Conservation (phyloP, 306 rosid genomes). For the Argentina anserina region DNA sequence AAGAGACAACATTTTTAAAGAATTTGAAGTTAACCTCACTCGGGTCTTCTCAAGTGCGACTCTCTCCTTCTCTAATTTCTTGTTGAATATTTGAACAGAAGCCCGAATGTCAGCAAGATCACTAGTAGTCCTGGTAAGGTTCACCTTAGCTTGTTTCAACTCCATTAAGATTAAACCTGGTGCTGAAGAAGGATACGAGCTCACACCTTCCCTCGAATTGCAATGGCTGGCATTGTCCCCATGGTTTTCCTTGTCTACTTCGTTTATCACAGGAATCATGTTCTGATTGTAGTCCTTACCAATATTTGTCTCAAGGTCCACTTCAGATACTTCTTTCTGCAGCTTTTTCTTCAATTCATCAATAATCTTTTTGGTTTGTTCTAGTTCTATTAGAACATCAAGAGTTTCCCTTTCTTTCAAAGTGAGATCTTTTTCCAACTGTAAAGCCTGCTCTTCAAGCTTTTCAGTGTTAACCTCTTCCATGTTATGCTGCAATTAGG, state of each 20-base stretch:
- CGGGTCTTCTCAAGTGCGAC: constrained; percentile 68
- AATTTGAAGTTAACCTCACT: constrained; percentile 59
- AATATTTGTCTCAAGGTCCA: constrained; percentile 16
- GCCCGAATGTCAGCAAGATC: constrained; percentile 77
- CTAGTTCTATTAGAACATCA: constrained; percentile 52
- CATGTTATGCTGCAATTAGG: constrained; percentile 24
- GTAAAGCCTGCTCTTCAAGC: constrained; percentile 39
- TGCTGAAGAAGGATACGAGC: constrained; percentile 35
- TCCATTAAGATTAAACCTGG: constrained; percentile 67
- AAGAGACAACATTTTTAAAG: constrained; percentile 58
- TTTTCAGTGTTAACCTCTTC: constrained; percentile 34
- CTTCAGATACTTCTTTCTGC: constrained; percentile 47
- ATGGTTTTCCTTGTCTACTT: constrained; percentile 60
- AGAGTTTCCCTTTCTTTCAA: constrained; percentile 53
- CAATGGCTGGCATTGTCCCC: constrained; percentile 22
- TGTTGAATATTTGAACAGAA: constrained; percentile 59
- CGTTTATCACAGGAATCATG: constrained; percentile 15
- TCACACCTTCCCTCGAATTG: constrained; percentile 26
- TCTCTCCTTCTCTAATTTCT: constrained; percentile 79
- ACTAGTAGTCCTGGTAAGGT: constrained; percentile 63
- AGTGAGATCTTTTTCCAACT: constrained; percentile 46
- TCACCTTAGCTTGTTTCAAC: constrained; percentile 79
- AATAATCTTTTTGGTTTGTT: constrained; percentile 37
- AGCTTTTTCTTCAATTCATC: constrained; percentile 46
- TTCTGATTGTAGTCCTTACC: constrained; percentile 20